Evolutionary conservation across 2,329 filamentous ascomycete species (phyloP).

Genomic region (Neonectria ditissima): DNA sequence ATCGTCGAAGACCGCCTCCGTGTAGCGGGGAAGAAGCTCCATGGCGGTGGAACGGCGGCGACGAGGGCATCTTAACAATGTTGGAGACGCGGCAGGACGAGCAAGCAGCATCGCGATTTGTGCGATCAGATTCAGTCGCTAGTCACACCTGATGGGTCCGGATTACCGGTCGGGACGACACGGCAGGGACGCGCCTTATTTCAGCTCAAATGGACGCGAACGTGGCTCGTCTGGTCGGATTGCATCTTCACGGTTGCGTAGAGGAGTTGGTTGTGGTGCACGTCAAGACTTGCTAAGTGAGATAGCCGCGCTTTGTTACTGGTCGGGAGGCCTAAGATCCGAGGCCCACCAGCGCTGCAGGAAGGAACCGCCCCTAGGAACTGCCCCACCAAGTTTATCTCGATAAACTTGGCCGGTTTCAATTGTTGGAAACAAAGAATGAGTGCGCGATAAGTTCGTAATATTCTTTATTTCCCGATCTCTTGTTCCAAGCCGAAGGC

Average conservation of each 20-base stretch:
- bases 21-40: slow-evolving; percentile 45
- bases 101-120: slow-evolving; percentile 9
- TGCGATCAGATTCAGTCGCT: neutral
- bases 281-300: neutral
- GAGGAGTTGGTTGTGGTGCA: slow-evolving; percentile 3
- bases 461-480: neutral
- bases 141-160: slow-evolving; percentile 3
- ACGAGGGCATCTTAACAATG: slow-evolving; percentile 38
- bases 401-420: neutral
- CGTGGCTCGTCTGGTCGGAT: neutral
- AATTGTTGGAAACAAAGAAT: neutral
- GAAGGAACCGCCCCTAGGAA: neutral
- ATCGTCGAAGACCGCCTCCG: slow-evolving; percentile 56
- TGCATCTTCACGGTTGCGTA: neutral
- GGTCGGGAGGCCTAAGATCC: slow-evolving; percentile 1
- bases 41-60: slow-evolving; percentile 28
- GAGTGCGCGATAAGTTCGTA: neutral
- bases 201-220: neutral
- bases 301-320: neutral
- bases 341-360: slow-evolving; percentile 1
- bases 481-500: neutral
- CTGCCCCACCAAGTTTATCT: neutral
- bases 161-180: neutral
- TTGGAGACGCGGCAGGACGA: slow-evolving; percentile 10
- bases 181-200: neutral